phyloP scores from a whole-genome alignment of 2,329 filamentous ascomycete species.

The Catunica adiposa region DNA sequence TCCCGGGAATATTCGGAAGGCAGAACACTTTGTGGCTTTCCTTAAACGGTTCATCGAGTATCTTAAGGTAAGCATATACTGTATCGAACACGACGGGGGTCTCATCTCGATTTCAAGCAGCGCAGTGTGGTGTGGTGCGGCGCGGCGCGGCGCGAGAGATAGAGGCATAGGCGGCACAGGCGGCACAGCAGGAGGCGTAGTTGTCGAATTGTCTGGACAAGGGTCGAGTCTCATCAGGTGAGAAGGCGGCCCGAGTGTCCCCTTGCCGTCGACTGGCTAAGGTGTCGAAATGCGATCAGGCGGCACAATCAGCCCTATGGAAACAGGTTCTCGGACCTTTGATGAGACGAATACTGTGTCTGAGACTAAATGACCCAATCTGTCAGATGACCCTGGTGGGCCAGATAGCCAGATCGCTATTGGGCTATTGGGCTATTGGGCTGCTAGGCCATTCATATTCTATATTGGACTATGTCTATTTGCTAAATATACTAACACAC shows the following conservation, averaged over 20 bases:
- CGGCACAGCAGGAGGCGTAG: neutral
- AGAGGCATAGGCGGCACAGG: neutral
- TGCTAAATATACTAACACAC: neutral
- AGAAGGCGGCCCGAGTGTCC: neutral
- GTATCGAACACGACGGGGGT: too few relatives aligned
- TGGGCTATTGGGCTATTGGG: too few relatives aligned
- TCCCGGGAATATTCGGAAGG: conserved; percentile 86
- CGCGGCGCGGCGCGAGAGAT: too few relatives aligned
- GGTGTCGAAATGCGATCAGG: neutral
- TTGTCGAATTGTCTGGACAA: too few relatives aligned
- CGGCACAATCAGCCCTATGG: conserved; percentile 1
- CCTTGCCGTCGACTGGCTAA: too few relatives aligned
- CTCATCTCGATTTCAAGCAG: neutral
- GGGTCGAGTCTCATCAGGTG: too few relatives aligned
- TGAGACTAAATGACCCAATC: too few relatives aligned
- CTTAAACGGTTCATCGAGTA: conserved; percentile 96
- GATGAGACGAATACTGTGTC: neutral
- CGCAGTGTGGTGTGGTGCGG: neutral
- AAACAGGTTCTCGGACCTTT: neutral
- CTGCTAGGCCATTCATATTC: too few relatives aligned
- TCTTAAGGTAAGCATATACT: conserved; percentile 41
- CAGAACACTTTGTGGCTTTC: conserved; percentile 91
- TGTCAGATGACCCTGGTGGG: too few relatives aligned
- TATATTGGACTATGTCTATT: too few relatives aligned
- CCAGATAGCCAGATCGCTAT: too few relatives aligned